These are phyloP conservation scores for Neurospora cerealis DNA, from an alignment of 495 filamentous ascomycete species.

Conservation along the genomic window DNA sequence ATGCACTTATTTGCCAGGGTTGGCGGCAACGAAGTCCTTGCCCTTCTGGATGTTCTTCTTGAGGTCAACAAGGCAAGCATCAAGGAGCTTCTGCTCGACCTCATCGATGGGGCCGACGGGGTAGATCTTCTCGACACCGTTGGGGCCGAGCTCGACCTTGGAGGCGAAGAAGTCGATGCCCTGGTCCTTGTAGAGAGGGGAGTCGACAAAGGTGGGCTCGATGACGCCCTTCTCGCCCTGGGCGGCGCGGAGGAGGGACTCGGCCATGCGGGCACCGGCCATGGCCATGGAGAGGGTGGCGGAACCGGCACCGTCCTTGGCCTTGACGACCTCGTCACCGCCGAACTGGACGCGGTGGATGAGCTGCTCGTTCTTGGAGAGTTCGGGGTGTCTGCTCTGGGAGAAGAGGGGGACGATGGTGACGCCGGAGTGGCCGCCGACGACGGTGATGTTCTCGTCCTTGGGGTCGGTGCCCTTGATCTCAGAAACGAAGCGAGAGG, in stretches of 20 bases:
- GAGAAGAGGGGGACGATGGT: constrained; percentile 97
- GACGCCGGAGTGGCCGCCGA: constrained; percentile 94
- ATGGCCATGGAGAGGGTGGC: constrained; percentile 99
- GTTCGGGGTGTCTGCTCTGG: constrained; percentile 78
- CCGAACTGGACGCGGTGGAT: constrained; percentile 97
- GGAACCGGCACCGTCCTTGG: constrained; percentile 96
- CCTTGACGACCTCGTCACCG: constrained; percentile 98
- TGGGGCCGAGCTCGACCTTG: constrained; percentile 87
- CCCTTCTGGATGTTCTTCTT: constrained; percentile 66
- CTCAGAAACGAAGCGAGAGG: constrained; percentile 92
- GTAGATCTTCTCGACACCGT: constrained; percentile 89
- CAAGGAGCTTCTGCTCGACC: constrained; percentile 81
- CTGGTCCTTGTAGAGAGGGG: constrained; percentile 94
- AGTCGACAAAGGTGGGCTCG: constrained; percentile 95
- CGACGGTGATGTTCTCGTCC: constrained; percentile 86
- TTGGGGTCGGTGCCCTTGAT: constrained; percentile 81
- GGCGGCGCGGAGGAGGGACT: constrained; percentile 83
- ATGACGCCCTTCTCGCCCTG: constrained; percentile 91
- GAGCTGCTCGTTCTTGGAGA: constrained; percentile 65
- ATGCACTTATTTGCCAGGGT: constrained; percentile 43
- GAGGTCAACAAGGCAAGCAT: constrained; percentile 73
- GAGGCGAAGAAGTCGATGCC: constrained; percentile 93
- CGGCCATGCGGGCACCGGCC: constrained; percentile 95
- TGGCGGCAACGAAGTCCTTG: constrained; percentile 38
- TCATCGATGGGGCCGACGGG: constrained; percentile 71